phyloP scores from a whole-genome alignment of 148 eudicot species.

The Chenopodium album region DNA sequence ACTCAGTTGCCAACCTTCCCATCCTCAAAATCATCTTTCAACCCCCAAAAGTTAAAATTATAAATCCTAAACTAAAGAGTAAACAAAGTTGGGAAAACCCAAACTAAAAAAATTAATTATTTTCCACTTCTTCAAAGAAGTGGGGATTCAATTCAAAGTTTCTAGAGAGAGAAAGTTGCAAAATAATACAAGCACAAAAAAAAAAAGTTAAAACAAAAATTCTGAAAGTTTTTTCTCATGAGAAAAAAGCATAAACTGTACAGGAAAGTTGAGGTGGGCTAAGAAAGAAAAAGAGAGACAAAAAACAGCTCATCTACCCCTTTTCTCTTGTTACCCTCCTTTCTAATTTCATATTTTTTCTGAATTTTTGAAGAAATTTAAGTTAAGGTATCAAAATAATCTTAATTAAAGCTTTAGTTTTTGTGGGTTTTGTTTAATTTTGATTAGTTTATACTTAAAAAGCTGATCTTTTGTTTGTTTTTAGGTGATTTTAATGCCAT shows the following conservation, averaged over 20 bases:
- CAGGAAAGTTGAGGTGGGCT: slow-evolving; percentile 35
- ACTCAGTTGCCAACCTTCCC: slow-evolving; percentile 49
- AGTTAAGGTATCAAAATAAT: slow-evolving; percentile 4
- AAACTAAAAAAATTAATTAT: neutral
- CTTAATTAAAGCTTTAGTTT: slow-evolving; percentile 28
- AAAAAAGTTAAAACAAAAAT: neutral
- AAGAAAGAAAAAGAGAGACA: slow-evolving; percentile 22
- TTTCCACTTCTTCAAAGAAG: slow-evolving; percentile 26
- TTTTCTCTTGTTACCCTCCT: slow-evolving; percentile 7
- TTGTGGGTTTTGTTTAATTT: slow-evolving; percentile 11
- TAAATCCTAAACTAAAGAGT: slow-evolving; percentile 35
- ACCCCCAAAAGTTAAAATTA: slow-evolving; percentile 31
- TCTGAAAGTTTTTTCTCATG: slow-evolving; percentile 27
- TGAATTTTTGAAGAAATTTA: slow-evolving; percentile 14
- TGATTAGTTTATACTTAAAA: no score
- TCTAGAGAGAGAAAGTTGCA: slow-evolving; percentile 31
- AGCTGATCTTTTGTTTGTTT: neutral
- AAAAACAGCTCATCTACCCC: slow-evolving; percentile 25
- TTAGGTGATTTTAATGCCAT: neutral
- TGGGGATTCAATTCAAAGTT: slow-evolving; percentile 27
- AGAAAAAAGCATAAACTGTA: slow-evolving; percentile 41
- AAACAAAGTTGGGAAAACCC: slow-evolving; percentile 25
- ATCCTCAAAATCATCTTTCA: slow-evolving; percentile 28
- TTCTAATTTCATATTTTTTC: slow-evolving; percentile 26
- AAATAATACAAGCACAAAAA: neutral